A percentile compares a stretch with the other conserved stretches of the same genome.
phyloP scores from a whole-genome alignment of 345 rosid genomes.

The Psidium friedrichsthalianum region DNA sequence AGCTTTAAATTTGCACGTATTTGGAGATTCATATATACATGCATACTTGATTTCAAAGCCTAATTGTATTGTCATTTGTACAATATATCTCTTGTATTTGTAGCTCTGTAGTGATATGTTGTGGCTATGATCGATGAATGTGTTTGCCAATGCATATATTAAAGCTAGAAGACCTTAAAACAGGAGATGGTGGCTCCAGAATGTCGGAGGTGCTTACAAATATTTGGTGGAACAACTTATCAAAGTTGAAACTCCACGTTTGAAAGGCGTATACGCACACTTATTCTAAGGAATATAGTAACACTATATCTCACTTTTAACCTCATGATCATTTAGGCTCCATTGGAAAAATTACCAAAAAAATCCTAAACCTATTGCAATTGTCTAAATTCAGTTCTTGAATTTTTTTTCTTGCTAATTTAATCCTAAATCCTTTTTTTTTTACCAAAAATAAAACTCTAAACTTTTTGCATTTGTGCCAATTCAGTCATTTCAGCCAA shows the following conservation, averaged over 20 bases:
- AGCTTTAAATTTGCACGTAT: background rate
- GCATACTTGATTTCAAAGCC: background rate
- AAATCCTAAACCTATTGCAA: no score
- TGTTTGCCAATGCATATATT: background rate
- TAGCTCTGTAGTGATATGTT: background rate
- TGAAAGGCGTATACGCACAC: background rate
- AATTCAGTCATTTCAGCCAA: no score
- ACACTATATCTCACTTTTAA: no score
- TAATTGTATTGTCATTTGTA: background rate
- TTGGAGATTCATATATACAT: background rate
- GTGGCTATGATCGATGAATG: background rate
- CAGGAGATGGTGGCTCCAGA: background rate
- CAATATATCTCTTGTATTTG: background rate
- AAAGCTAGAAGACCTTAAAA: background rate
- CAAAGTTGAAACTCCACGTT: background rate
- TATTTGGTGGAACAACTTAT: background rate
- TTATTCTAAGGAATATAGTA: no score
- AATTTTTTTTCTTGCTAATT: no score
- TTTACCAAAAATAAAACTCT: no score
- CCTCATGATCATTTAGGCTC: no score
- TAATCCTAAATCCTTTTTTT: no score
- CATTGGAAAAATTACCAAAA: no score
- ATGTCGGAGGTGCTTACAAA: background rate
- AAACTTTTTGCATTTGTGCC: no score
- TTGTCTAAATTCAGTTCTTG: no score